These are phyloP conservation scores for Chimonanthus salicifolius DNA, from an alignment of 164 flowering plant genomes.

Conservation along the genomic window DNA sequence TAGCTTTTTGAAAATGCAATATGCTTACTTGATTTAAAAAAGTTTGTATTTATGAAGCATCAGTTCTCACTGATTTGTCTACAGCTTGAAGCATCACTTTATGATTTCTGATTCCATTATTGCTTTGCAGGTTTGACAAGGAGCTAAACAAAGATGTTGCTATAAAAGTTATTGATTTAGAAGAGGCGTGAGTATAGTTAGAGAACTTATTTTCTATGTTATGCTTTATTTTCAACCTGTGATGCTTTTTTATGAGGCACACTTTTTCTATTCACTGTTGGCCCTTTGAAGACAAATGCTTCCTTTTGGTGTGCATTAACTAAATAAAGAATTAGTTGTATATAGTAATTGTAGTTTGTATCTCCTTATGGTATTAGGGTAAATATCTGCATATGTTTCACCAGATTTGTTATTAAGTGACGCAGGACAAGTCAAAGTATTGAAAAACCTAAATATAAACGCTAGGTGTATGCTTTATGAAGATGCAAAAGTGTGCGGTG, in stretches of 20 bases:
- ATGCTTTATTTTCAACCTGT: neutral
- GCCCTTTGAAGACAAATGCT: neutral
- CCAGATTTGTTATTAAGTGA: too few relatives aligned
- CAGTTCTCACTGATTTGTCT: neutral
- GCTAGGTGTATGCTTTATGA: too few relatives aligned
- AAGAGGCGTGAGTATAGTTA: conserved; percentile 82
- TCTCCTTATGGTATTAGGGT: too few relatives aligned
- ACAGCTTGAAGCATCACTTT: too few relatives aligned
- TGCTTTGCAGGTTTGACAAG: conserved; percentile 79
- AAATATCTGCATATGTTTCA: too few relatives aligned
- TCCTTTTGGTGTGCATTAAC: neutral
- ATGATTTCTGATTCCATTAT: neutral
- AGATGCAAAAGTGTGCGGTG: too few relatives aligned
- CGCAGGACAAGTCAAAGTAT: too few relatives aligned
- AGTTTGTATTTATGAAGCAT: neutral
- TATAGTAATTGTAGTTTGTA: too few relatives aligned
- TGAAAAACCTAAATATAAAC: too few relatives aligned
- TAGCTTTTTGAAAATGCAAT: neutral
- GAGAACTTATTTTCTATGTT: neutral
- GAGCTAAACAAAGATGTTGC: conserved; percentile 91
- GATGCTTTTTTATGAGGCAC: neutral
- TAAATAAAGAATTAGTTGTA: too few relatives aligned
- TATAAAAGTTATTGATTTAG: conserved; percentile 93
- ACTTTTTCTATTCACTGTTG: neutral
- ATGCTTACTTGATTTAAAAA: neutral